Percentiles rank a stretch among this genome's conserved stretches.
Evolutionary conservation across 1,139 yeast species (phyloP).

Genomic region (Lizanozyma gosingica): DNA sequence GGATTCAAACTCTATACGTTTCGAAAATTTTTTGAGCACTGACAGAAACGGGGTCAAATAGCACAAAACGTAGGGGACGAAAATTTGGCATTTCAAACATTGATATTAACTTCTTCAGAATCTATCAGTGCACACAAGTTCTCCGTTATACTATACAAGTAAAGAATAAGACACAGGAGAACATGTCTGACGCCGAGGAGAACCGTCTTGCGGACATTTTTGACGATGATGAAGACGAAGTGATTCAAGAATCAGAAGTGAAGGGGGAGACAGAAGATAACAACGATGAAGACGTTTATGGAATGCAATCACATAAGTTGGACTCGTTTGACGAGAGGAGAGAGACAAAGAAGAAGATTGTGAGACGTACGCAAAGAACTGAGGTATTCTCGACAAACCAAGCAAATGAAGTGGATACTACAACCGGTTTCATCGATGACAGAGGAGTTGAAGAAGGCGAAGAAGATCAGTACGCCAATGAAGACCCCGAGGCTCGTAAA

Average conservation of each 20-base stretch:
- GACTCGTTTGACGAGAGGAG: conserved; percentile 9
- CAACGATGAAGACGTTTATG: conserved; percentile 23
- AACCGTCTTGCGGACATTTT: conserved; percentile 17
- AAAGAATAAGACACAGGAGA: no score
- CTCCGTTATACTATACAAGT: no score
- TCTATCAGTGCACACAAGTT: no score
- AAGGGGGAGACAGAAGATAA: conserved; percentile 5
- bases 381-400: conserved; percentile 6
- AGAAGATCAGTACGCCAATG: conserved; percentile 19
- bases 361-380: conserved; percentile 19
- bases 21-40: no score
- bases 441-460: conserved; percentile 8
- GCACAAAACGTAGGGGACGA: no score
- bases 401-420: conserved; percentile 5
- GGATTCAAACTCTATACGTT: no score
- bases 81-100: no score
- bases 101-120: no score
- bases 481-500: conserved; percentile 44
- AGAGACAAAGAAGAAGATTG: conserved; percentile 33
- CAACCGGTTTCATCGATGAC: conserved; percentile 7
- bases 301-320: conserved; percentile 23
- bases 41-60: no score
- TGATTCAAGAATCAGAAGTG: background rate
- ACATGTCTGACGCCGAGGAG: conserved; percentile 7
- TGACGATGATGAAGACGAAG: conserved; percentile 27